Percentiles rank a stretch among this genome's conserved stretches.
These are phyloP conservation scores for Fusarium beomiforme DNA, from an alignment of 2,329 filamentous ascomycete genomes.

Conservation along the genomic window DNA sequence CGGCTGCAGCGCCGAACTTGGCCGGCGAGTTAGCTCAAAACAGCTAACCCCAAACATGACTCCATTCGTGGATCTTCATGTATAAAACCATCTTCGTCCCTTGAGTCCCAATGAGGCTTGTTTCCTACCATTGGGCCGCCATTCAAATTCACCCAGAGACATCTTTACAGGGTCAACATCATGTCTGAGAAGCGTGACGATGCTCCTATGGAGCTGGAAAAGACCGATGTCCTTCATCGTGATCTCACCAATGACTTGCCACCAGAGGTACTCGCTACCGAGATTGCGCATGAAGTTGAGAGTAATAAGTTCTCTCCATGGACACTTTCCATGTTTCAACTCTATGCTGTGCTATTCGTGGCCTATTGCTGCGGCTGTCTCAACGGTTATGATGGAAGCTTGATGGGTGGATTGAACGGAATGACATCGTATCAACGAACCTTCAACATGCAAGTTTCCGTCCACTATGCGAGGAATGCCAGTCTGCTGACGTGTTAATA, in stretches of 20 bases:
- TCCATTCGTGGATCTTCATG: not conserved
- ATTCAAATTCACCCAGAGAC: not conserved
- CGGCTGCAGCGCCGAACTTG: not conserved
- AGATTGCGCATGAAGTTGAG: conserved; percentile 54
- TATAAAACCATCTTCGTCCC: not conserved
- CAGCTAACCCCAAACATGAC: not conserved
- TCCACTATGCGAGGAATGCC: fast-evolving
- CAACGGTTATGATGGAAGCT: conserved; percentile 35
- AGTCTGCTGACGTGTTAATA: fast-evolving
- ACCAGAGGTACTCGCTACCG: conserved; percentile 43
- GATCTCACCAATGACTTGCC: conserved; percentile 3
- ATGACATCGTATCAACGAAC: conserved; percentile 40
- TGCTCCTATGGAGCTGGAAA: not conserved
- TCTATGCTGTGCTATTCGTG: conserved; percentile 59
- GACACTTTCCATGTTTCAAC: conserved; percentile 59
- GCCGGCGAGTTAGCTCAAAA: not conserved
- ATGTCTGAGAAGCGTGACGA: conserved; percentile 9
- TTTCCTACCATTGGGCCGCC: not conserved
- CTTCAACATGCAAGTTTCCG: conserved; percentile 18
- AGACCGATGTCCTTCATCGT: conserved; percentile 1
- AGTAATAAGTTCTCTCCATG: conserved; percentile 56
- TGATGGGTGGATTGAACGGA: conserved; percentile 42
- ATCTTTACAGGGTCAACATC: too few species aligned
- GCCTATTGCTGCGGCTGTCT: conserved; percentile 65
- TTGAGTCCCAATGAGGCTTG: not conserved